Conservation (phyloP, 2,329 filamentous ascomycete genomes). For the Fusarium lyarnte region DNA sequence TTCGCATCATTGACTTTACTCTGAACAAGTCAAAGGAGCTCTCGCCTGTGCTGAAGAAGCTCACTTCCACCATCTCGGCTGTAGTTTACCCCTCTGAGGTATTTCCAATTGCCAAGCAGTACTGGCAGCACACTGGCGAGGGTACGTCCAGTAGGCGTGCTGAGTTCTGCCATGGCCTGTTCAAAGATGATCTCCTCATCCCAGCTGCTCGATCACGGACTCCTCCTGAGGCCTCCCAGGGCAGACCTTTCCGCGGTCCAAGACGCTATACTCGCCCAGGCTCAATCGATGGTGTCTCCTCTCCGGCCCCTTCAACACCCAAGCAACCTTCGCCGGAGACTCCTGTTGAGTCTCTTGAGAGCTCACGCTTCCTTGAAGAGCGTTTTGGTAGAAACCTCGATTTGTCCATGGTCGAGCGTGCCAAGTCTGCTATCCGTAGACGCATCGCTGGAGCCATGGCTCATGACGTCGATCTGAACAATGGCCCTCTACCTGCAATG, state of each 20-base stretch:
- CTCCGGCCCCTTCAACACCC: conserved; percentile 10
- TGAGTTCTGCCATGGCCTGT: conserved; percentile 84
- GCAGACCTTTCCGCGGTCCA: conserved; percentile 72
- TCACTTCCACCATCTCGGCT: conserved; percentile 71
- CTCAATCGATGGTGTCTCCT: conserved; percentile 47
- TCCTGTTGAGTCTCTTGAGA: conserved; percentile 66
- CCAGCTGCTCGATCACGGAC: conserved; percentile 42
- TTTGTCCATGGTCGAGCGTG: conserved; percentile 79
- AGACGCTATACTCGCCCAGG: conserved; percentile 76
- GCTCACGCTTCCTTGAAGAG: conserved; percentile 87
- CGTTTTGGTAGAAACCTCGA: conserved; percentile 93
- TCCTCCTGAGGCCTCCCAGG: conserved; percentile 35
- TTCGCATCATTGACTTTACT: conserved; percentile 70
- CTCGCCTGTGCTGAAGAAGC: conserved; percentile 61
- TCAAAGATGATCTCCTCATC: conserved; percentile 72
- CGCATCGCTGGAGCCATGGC: conserved; percentile 89
- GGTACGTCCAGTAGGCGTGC: conserved; percentile 90
- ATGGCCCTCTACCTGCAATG: conserved; percentile 36
- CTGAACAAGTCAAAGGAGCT: conserved; percentile 65
- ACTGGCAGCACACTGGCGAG: conserved; percentile 97
- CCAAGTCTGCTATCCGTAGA: conserved; percentile 84
- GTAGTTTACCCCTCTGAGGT: conserved; percentile 76
- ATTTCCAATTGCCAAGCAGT: conserved; percentile 84
- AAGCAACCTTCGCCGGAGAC: conserved; percentile 32
- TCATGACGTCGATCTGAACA: conserved; percentile 68